A percentile compares a stretch with the other conserved stretches of the same genome.
These are phyloP conservation scores for Sonneratia caseolaris DNA, from an alignment of 345 rosid genomes.

Conservation along the genomic window DNA sequence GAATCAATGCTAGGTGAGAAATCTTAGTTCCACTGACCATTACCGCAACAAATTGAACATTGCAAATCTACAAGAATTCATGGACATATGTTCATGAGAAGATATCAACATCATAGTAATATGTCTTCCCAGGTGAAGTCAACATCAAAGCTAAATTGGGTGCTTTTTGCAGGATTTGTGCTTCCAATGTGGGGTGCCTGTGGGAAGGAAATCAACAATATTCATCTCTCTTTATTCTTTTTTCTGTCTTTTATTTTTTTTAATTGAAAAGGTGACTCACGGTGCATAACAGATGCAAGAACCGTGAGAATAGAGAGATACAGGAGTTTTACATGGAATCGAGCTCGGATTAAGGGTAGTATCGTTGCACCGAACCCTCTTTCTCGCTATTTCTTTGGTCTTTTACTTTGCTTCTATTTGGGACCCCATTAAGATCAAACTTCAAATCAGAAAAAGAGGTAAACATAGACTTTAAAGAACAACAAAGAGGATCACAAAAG, in stretches of 20 bases:
- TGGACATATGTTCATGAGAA: too few relatives aligned
- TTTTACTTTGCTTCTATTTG: background rate
- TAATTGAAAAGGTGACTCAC: too few relatives aligned
- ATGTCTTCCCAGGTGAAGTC: background rate
- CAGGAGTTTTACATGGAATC: too few relatives aligned
- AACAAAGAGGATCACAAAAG: conserved; percentile 6
- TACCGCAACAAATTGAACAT: too few relatives aligned
- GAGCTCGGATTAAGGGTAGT: background rate
- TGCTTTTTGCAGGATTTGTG: conserved; percentile 1
- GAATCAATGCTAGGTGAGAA: too few relatives aligned
- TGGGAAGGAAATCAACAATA: background rate
- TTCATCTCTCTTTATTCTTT: background rate
- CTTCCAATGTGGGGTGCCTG: background rate
- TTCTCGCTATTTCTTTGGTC: background rate
- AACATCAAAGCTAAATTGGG: background rate
- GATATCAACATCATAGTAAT: too few relatives aligned
- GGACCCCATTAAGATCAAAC: background rate
- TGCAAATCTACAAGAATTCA: too few relatives aligned
- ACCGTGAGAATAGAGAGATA: too few relatives aligned
- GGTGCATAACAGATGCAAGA: too few relatives aligned
- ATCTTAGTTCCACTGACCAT: too few relatives aligned
- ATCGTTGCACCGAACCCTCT: background rate
- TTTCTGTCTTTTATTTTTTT: background rate
- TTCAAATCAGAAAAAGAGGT: background rate
- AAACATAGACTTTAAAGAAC: background rate